Evolutionary conservation across 345 rosid species (phyloP), one percentile per base, ranked within the genome.

Genomic region (Citrus medica): DNA sequence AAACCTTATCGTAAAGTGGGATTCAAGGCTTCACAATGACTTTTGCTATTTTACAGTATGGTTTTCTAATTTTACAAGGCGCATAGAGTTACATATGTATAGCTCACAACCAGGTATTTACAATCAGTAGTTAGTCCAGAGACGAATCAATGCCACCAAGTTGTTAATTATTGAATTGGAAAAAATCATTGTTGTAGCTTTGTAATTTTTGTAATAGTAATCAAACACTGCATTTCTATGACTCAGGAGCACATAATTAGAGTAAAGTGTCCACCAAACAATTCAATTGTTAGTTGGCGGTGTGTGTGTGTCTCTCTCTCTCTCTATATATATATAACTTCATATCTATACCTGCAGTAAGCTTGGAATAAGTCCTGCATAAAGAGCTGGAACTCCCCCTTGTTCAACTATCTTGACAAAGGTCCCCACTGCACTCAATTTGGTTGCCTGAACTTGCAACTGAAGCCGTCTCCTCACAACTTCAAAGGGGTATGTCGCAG

Each of bases 401-500:
- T 88, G 88, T 79, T 92, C 87, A 79, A 90, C 76, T 35, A 92
- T 87, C 86, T 80, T 89, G 76, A 86, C 66, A 85, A 84, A 86
- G 67, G 94, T 90, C 61, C 84, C 88, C 76, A 92, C 51, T 4
- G 94, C 79, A 63, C 89, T 90, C 85, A 92, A 80, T 83, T 83
- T 92, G 17, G 86, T 82, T 14, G 89, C 87, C 51, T 81, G 92
- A 53, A 86, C 88, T 78, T 90, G 93, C 86, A 90, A 82, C 77
- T 92, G 96, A 81, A 92, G 87, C 82, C 76, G 90, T 73, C 96
- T 89, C 79, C 96, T 88, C 77, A 90, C 90, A 74, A 89, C 92
- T 83, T 92, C 96, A 89, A 92, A 92, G 2, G 96, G 92, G 62
- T 90, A 92, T 27, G 94, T 89, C 10, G 91, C 89, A 78, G 91